phyloP scores from a whole-genome alignment of 2,329 filamentous ascomycete genomes.

The Acephala macrosclerotiorum region DNA sequence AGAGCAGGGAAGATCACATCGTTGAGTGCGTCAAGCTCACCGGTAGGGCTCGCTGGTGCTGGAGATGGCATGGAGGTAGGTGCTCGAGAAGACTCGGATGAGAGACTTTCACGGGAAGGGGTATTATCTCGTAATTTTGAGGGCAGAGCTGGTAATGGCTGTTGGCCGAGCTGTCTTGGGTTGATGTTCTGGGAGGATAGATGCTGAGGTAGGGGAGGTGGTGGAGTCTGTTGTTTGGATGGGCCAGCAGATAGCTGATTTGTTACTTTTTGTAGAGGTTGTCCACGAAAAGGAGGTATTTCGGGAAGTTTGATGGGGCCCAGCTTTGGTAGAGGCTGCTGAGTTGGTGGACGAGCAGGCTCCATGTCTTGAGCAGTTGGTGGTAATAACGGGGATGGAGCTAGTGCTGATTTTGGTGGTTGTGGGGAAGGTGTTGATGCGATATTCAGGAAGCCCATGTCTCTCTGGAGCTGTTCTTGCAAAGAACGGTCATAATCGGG shows the following conservation, averaged over 20 bases:
- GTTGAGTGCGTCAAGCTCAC: conserved; percentile 83
- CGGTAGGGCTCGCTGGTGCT: conserved; percentile 64
- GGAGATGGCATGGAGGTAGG: conserved; percentile 63
- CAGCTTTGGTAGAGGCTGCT: conserved; percentile 46
- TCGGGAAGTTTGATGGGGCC: conserved; percentile 46
- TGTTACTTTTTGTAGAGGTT: conserved; percentile 41
- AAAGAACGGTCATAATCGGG: conserved; percentile 67
- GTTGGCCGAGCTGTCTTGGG: conserved; percentile 37
- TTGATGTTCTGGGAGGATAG: conserved; percentile 39
- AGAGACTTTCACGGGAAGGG: conserved; percentile 41
- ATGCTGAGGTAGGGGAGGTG: conserved; percentile 26
- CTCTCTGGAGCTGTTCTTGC: conserved; percentile 69
- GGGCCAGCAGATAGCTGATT: conserved; percentile 39
- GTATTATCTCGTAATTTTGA: conserved; percentile 43
- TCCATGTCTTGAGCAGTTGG: conserved; percentile 28
- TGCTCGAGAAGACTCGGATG: conserved; percentile 41
- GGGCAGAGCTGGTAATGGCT: conserved; percentile 43
- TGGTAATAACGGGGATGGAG: conserved; percentile 36
- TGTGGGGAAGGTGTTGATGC: conserved; percentile 40
- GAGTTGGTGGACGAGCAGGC: conserved; percentile 40
- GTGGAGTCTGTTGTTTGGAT: conserved; percentile 39
- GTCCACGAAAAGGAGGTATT: conserved; percentile 46
- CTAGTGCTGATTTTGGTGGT: conserved; percentile 33
- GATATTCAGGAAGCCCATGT: conserved; percentile 65
- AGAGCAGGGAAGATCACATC: conserved; percentile 94